Evolutionary conservation across 1,139 yeast genomes (phyloP).

Genomic region (Hemisphaericaspora xylanilytica): DNA sequence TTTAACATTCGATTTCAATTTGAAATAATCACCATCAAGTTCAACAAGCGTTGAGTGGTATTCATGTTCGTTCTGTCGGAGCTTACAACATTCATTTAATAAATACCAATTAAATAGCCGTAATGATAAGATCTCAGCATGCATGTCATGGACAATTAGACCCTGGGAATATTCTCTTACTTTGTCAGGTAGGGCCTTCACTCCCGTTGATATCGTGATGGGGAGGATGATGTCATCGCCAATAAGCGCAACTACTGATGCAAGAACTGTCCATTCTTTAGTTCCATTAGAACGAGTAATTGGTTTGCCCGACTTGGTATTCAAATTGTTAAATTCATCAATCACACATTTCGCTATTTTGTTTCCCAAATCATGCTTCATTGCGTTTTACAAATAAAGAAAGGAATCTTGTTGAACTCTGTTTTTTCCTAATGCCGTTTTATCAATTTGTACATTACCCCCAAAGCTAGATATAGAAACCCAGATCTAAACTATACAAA

Average conservation of each 20-base stretch:
- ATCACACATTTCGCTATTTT: conserved; percentile 18
- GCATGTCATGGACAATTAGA: conserved; percentile 73
- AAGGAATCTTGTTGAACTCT: too few species aligned
- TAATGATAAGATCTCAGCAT: conserved; percentile 78
- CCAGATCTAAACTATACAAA: too few species aligned
- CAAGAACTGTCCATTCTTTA: conserved; percentile 80
- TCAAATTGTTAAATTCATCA: conserved; percentile 18
- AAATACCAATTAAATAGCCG: conserved; percentile 60
- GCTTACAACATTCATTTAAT: conserved; percentile 24
- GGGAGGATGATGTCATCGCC: conserved; percentile 31
- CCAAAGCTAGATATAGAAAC: too few species aligned
- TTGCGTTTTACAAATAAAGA: too few species aligned
- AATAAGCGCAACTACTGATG: conserved; percentile 61
- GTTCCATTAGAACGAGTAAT: conserved; percentile 56
- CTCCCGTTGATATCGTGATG: conserved; percentile 73
- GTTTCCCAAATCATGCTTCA: conserved; percentile 14
- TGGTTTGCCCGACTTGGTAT: conserved; percentile 53
- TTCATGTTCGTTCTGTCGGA: conserved; percentile 6
- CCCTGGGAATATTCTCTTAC: conserved; percentile 49
- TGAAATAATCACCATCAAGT: conserved; percentile 17
- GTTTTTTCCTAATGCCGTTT: too few species aligned
- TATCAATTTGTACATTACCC: too few species aligned
- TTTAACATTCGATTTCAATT: conserved; percentile 31
- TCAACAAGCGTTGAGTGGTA: conserved; percentile 11
- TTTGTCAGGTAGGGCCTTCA: conserved; percentile 67